Evolutionary conservation across 192 early-diverging fungal species (phyloP).

Genomic region (Jimgerdemannia flammicorona): DNA sequence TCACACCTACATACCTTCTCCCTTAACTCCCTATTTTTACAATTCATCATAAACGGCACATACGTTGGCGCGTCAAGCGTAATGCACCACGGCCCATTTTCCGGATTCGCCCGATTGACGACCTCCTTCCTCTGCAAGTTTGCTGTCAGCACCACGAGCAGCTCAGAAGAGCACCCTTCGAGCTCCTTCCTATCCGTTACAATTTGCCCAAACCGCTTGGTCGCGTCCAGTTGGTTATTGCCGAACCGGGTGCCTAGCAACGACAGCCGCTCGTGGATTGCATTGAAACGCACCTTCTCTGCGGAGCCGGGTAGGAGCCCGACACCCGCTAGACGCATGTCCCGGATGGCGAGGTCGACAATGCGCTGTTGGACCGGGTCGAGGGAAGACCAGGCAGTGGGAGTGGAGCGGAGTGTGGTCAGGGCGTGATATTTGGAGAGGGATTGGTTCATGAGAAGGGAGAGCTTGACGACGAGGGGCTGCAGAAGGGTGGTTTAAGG

Average conservation of each 20-base stretch:
- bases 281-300: slow-evolving; percentile 47
- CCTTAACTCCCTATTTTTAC: slow-evolving; percentile 46
- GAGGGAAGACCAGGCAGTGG: slow-evolving; percentile 25
- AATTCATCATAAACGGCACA: slow-evolving; percentile 55
- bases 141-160: slow-evolving; percentile 39
- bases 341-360: slow-evolving; percentile 37
- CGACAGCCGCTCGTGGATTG: slow-evolving; percentile 43
- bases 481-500: slow-evolving; percentile 7
- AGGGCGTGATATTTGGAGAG: slow-evolving; percentile 50
- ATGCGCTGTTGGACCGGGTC: slow-evolving; percentile 49
- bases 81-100: slow-evolving; percentile 44
- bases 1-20: slow-evolving; percentile 30
- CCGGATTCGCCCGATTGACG: slow-evolving; percentile 10
- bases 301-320: slow-evolving; percentile 33
- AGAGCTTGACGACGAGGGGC: slow-evolving; percentile 44
- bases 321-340: slow-evolving; percentile 50
- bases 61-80: slow-evolving; percentile 50
- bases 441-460: slow-evolving; percentile 52
- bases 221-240: slow-evolving; percentile 54
- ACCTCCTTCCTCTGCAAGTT: slow-evolving; percentile 35
- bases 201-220: slow-evolving; percentile 44
- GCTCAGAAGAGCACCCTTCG: slow-evolving; percentile 38
- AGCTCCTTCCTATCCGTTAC: slow-evolving; percentile 35
- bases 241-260: slow-evolving; percentile 44
- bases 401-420: slow-evolving; percentile 29